Percentiles rank a stretch among this genome's conserved stretches.
Evolutionary conservation across 192 early-diverging fungal species (phyloP).

Genomic region (Backusella australiensis): DNA sequence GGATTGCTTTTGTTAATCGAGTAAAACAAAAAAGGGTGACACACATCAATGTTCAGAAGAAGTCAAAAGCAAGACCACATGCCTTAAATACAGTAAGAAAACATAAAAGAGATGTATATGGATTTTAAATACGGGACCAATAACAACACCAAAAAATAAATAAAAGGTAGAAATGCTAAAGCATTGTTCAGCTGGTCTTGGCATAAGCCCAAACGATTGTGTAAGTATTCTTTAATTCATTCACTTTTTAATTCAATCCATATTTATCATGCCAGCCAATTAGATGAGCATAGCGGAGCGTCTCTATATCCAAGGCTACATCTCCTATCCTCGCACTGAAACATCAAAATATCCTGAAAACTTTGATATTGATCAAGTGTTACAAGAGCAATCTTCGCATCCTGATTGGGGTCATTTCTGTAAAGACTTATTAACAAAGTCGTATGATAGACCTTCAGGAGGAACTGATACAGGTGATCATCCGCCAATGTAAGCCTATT

Average conservation of each 20-base stretch:
- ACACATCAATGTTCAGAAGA: slow-evolving; percentile 20
- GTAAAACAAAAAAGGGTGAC: neutral
- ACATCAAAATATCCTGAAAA: slow-evolving; percentile 43
- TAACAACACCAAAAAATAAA: neutral
- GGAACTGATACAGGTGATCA: slow-evolving; percentile 50
- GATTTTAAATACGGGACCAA: neutral
- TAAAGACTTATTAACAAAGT: slow-evolving; percentile 26
- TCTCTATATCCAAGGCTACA: slow-evolving; percentile 50
- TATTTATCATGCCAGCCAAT: neutral
- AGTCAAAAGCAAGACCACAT: slow-evolving; percentile 27
- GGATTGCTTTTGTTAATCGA: neutral
- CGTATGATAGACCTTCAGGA: slow-evolving; percentile 37
- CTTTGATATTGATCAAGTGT: slow-evolving; percentile 43
- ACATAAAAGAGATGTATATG: neutral
- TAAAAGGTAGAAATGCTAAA: slow-evolving; percentile 46
- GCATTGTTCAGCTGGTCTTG: slow-evolving; percentile 44
- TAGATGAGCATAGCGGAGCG: slow-evolving; percentile 49
- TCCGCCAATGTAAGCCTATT: slow-evolving; percentile 46
- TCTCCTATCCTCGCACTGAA: slow-evolving; percentile 55
- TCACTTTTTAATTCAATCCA: neutral
- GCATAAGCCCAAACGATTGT: slow-evolving; percentile 46
- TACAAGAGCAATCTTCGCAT: slow-evolving; percentile 37
- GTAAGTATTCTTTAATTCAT: slow-evolving; percentile 21
- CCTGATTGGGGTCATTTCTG: slow-evolving; percentile 37
- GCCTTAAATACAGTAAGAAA: slow-evolving; percentile 31